These are phyloP conservation scores for Penicillium paxilli DNA, from an alignment of 495 filamentous ascomycete species.

Conservation along the genomic window DNA sequence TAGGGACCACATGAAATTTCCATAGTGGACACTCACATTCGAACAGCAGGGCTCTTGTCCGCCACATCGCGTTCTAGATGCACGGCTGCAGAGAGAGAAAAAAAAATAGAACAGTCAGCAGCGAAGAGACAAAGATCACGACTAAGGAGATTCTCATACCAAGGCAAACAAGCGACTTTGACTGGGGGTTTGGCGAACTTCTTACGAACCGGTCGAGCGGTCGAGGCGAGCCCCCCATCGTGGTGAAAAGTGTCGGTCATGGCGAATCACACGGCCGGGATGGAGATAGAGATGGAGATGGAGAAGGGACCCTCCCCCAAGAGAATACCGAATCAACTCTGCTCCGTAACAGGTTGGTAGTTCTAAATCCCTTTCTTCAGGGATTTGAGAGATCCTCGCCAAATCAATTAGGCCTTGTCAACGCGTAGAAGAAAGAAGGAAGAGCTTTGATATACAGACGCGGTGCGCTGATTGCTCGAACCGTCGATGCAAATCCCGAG, in stretches of 20 bases:
- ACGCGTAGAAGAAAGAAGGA: slow-evolving; percentile 3
- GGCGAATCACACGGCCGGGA: slow-evolving; percentile 25
- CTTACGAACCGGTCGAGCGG: slow-evolving; percentile 37
- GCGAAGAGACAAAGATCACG: too few relatives aligned
- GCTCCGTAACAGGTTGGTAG: background rate
- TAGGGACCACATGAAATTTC: background rate
- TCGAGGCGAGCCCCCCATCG: slow-evolving; percentile 15
- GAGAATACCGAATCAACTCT: background rate
- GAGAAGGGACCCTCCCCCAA: background rate
- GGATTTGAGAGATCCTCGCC: background rate
- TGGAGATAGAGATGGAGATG: background rate
- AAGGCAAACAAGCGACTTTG: slow-evolving; percentile 62
- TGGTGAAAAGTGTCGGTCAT: slow-evolving; percentile 27
- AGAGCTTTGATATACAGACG: slow-evolving; percentile 26
- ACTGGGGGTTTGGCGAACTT: slow-evolving; percentile 60
- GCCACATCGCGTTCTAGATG: slow-evolving; percentile 59
- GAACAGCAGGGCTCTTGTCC: slow-evolving; percentile 57
- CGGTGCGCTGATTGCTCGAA: slow-evolving; percentile 26
- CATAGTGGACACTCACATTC: slow-evolving; percentile 45
- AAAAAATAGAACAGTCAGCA: background rate
- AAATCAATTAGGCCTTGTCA: background rate
- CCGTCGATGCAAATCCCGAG: slow-evolving; percentile 27
- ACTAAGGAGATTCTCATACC: slow-evolving; percentile 45
- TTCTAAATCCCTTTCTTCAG: background rate
- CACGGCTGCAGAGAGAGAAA: slow-evolving; percentile 40